Conservation (phyloP, 257 asterid species). For the Scutellaria barbata region DNA sequence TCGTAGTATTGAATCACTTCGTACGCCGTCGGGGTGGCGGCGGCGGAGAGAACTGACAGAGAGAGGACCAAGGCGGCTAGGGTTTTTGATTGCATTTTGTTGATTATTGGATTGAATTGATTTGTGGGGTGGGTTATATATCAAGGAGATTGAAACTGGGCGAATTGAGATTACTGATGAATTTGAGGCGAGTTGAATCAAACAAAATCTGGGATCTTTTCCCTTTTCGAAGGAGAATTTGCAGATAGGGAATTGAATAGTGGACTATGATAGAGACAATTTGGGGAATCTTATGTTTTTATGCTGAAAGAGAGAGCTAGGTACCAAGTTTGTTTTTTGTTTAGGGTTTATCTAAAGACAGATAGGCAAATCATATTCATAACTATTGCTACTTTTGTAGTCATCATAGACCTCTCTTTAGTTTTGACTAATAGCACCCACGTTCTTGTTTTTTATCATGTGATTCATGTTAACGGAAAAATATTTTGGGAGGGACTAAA, state of each 20-base stretch:
- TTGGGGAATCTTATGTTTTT: conserved; percentile 17
- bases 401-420: no score
- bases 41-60: conserved; percentile 43
- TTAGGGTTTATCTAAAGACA: no score
- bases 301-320: no score
- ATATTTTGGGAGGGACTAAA: no score
- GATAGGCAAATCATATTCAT: no score
- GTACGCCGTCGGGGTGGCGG: conserved; percentile 58
- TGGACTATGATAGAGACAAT: neutral
- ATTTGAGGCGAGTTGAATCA: neutral
- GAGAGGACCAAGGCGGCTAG: conserved; percentile 35
- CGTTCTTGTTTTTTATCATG: no score
- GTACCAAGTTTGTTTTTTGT: no score
- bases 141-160: neutral
- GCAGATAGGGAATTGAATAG: neutral
- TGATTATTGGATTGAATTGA: neutral
- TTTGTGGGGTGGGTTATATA: neutral
- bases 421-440: no score
- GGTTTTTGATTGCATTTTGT: conserved; percentile 32
- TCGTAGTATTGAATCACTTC: conserved; percentile 54
- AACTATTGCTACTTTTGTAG: no score
- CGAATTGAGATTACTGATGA: neutral
- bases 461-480: no score
- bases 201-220: neutral
- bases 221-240: neutral